Conservation (phyloP, 1,284 basidiomycete genomes). For the Ganoderma boninense region DNA sequence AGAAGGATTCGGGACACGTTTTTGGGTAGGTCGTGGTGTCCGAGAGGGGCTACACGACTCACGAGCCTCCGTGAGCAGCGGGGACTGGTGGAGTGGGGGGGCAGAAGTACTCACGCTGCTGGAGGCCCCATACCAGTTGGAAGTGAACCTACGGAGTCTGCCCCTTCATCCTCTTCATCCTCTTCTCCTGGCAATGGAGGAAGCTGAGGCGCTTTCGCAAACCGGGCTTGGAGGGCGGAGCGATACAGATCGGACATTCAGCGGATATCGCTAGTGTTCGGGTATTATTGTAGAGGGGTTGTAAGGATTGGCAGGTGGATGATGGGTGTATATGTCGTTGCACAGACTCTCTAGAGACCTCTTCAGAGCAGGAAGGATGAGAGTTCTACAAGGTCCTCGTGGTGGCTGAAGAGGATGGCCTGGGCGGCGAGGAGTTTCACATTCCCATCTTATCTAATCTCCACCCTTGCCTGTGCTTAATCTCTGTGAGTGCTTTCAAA, state of each 20-base stretch:
- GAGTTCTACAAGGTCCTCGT: background rate
- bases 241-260: conserved; percentile 75
- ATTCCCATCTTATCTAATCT: conserved; percentile 3
- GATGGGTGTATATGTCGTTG: background rate
- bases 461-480: background rate
- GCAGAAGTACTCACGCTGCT: conserved; percentile 55
- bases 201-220: conserved; percentile 70
- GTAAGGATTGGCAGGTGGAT: background rate
- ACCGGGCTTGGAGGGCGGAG: conserved; percentile 71
- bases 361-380: background rate
- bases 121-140: conserved; percentile 67
- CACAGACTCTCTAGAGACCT: background rate
- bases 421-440: background rate
- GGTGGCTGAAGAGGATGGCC: background rate
- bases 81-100: background rate
- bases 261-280: background rate
- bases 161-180: conserved; percentile 67
- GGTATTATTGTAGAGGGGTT: background rate
- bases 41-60: conserved; percentile 26
- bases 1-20: conserved; percentile 58
- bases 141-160: conserved; percentile 69
- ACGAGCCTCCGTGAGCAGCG: background rate
- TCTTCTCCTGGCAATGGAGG: conserved; percentile 59
- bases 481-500: background rate
- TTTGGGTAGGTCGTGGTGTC: conserved; percentile 33